Conservation (phyloP, 2,329 filamentous ascomycete genomes). For the Pseudogymnoascus sp. region DNA sequence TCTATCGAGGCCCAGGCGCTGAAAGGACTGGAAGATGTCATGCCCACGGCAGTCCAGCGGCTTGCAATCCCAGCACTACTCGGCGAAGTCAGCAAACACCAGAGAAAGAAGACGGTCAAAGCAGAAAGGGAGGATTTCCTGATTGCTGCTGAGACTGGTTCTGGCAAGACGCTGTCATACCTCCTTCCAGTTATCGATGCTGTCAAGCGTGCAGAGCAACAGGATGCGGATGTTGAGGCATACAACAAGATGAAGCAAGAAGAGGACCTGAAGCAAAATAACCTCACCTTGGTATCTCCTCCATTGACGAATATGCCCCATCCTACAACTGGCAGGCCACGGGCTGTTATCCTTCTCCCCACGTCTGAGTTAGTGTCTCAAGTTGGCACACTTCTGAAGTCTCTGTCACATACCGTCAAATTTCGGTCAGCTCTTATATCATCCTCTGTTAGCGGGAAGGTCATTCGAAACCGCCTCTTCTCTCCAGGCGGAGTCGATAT, state of each 20-base stretch:
- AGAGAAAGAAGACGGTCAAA: constrained; percentile 26
- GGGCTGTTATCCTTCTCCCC: constrained; percentile 79
- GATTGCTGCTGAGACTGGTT: constrained; percentile 91
- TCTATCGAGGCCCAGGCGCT: constrained; percentile 68
- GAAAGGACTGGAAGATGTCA: constrained; percentile 63
- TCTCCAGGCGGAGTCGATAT: constrained; percentile 74
- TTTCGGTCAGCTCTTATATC: constrained; percentile 80
- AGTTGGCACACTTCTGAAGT: constrained; percentile 73
- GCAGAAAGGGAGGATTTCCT: constrained; percentile 53
- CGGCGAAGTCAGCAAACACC: constrained; percentile 33
- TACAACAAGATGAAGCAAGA: constrained; percentile 51
- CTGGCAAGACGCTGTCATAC: constrained; percentile 93
- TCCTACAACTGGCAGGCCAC: constrained; percentile 69
- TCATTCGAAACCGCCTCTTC: constrained; percentile 82
- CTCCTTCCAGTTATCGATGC: constrained; percentile 77
- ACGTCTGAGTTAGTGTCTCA: constrained; percentile 88
- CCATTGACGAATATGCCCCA: constrained; percentile 56
- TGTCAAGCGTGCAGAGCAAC: constrained; percentile 65
- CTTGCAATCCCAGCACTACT: constrained; percentile 80
- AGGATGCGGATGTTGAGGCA: constrained; percentile 49
- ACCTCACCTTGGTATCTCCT: constrained; percentile 53
- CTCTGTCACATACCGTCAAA: constrained; percentile 75
- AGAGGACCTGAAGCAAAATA: constrained; percentile 46
- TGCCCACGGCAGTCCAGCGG: constrained; percentile 81
- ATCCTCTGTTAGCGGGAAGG: constrained; percentile 63